Base-by-base conservation (phyloP, 2,329 filamentous ascomycete genomes). In the Aspergillus ruber region DNA sequence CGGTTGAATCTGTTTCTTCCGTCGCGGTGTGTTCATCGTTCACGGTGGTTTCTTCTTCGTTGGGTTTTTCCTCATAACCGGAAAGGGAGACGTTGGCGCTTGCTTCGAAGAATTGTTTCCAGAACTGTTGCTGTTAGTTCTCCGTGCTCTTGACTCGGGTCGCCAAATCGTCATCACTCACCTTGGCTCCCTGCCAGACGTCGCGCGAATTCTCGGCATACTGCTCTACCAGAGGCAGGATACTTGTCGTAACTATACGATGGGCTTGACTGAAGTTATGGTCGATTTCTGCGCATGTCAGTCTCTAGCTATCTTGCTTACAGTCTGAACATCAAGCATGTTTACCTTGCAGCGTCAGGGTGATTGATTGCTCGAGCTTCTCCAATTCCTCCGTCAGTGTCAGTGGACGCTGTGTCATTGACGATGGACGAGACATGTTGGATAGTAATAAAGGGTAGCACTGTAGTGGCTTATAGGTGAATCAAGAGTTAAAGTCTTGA, bases 31-130 rank as follows among this genome's bases (percentile, higher is more conserved):
- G 51, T 20, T 84, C 79, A 38, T 79, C 76, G 48, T 80, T 73
- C 0, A 78, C 78, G 1, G 74, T 75, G 47, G 72, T 65, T 72
- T 80, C 60, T 62, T 86, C 83, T 21, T 75, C 73, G 6, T 68
- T 66, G 12, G 81, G 81, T 18, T 83, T 77, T 63, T 95, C 90
- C 64, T 95, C 91, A 68, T 98, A 96, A 23, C 90, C 90, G 0
- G 90, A 95, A 9, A 98, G 80, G 9, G 91, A 95, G 21, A 98
- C 91, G 62, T 98, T 97, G 65, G 93, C 93, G 42, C 90, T 95
- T 32, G 93, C 90, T 72, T 98, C 93, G 70, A 98, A 98, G 75
- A 98, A 98, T 74, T 97, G 90, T 71, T 98, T 98, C 93, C 93
- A 98, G 71, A 98, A 98, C 87, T 94, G 62, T 15, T 43, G 9